phyloP scores from a whole-genome alignment of 1,284 basidiomycete species.

The Irpex lacteus region DNA sequence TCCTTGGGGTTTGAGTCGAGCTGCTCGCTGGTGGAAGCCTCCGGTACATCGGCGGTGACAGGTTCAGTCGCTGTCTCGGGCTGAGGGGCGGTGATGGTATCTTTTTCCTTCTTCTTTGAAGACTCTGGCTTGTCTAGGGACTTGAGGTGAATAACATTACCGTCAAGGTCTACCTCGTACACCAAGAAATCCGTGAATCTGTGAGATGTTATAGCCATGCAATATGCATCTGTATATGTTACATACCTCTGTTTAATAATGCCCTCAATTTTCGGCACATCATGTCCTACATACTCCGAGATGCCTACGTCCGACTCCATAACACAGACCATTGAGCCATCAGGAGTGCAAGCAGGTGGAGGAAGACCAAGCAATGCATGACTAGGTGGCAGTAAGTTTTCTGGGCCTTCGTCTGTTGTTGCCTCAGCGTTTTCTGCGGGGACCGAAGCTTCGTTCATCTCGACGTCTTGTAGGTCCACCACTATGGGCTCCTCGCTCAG shows the following conservation, averaged over 20 bases:
- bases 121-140: constrained; percentile 69
- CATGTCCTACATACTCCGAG: constrained; percentile 77
- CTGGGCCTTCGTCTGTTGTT: constrained; percentile 11
- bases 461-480: constrained; percentile 13
- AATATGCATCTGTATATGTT: constrained; percentile 5
- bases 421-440: constrained; percentile 18
- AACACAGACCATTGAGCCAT: constrained; percentile 53
- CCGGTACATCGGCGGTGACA: background rate
- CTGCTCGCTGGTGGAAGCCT: background rate
- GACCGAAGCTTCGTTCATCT: constrained; percentile 14
- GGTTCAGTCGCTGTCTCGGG: too few species aligned
- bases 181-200: constrained; percentile 97
- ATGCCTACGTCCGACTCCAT: constrained; percentile 89
- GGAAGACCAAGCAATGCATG: constrained; percentile 61
- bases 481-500: constrained; percentile 31
- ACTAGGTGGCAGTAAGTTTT: constrained; percentile 67
- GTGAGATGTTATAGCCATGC: constrained; percentile 7
- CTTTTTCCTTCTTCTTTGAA: constrained; percentile 32
- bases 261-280: constrained; percentile 74
- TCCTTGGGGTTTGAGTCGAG: background rate
- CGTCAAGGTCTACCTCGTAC: constrained; percentile 80
- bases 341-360: constrained; percentile 43
- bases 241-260: constrained; percentile 93
- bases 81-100: background rate
- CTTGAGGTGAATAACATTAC: constrained; percentile 77